Conservation (phyloP, 2,329 filamentous ascomycete genomes). For the Massarina eburnea region DNA sequence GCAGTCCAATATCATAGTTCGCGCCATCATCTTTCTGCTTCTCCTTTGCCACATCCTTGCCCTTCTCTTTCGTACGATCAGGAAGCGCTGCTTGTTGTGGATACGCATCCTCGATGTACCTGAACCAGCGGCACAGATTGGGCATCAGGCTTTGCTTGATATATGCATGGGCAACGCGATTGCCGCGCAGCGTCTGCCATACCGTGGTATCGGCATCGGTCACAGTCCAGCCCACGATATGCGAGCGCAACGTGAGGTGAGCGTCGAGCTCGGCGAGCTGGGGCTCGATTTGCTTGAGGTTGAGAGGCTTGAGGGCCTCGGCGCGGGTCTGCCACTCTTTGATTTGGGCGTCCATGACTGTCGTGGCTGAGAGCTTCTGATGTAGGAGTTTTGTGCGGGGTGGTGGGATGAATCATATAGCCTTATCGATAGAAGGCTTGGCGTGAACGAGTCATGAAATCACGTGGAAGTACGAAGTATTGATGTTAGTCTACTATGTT, state of each 20-base stretch:
- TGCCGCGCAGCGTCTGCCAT: conserved; percentile 80
- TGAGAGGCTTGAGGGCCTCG: conserved; percentile 56
- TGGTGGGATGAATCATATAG: conserved; percentile 1
- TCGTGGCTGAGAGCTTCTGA: not conserved
- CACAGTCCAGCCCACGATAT: conserved; percentile 78
- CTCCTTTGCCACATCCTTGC: conserved; percentile 69
- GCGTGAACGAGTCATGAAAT: not conserved
- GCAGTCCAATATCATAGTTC: conserved; percentile 85
- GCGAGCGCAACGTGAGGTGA: conserved; percentile 83
- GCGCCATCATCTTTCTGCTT: conserved; percentile 74
- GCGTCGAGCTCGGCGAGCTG: conserved; percentile 78
- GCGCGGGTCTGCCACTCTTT: conserved; percentile 60
- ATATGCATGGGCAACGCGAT: conserved; percentile 79
- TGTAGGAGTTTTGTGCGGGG: not conserved
- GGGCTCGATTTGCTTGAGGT: conserved; percentile 82
- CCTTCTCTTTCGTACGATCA: conserved; percentile 38
- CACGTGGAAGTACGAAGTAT: no score
- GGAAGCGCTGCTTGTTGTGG: conserved; percentile 77
- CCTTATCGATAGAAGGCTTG: no score
- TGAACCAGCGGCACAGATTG: conserved; percentile 85
- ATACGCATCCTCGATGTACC: conserved; percentile 78
- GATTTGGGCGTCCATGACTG: conserved; percentile 42
- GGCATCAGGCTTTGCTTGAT: conserved; percentile 75
- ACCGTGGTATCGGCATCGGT: conserved; percentile 77
- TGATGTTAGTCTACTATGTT: no score